Percentiles rank a stretch among this genome's conserved stretches.
Evolutionary conservation across 2,329 filamentous ascomycete species (phyloP).

Genomic region (Cercospora sp.): DNA sequence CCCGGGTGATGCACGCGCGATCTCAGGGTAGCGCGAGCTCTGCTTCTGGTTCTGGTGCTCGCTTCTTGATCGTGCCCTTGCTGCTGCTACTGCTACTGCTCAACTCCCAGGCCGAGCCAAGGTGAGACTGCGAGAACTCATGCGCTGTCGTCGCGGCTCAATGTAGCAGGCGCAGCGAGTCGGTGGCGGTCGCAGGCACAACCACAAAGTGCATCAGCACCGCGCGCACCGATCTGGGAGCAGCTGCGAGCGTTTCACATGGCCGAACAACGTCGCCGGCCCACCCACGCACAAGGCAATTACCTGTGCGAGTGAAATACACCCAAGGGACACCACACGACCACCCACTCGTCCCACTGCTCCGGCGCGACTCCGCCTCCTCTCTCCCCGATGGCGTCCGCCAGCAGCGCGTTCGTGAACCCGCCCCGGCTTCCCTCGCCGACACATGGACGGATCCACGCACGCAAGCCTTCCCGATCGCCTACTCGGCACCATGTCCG

Average conservation of each 20-base stretch:
- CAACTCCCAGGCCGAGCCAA: background rate
- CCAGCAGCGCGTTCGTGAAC: slow-evolving; percentile 26
- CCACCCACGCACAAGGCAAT: background rate
- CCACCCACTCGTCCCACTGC: background rate
- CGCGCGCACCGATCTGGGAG: background rate
- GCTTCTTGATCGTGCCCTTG: background rate
- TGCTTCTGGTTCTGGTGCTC: background rate
- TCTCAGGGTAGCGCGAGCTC: background rate
- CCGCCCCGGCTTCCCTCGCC: slow-evolving; percentile 31
- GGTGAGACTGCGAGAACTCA: background rate
- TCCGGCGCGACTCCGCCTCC: background rate
- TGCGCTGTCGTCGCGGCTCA: background rate
- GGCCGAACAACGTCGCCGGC: background rate
- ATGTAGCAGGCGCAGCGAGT: background rate
- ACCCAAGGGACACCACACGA: background rate
- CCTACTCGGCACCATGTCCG: slow-evolving; percentile 32
- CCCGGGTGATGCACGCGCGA: background rate
- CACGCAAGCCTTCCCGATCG: slow-evolving; percentile 35
- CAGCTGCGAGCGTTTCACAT: slow-evolving; percentile 1
- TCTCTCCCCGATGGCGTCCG: background rate
- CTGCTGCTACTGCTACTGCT: background rate
- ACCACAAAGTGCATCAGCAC: background rate
- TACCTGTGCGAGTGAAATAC: background rate
- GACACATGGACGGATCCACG: slow-evolving; percentile 23
- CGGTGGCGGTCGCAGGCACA: background rate